phyloP scores from a whole-genome alignment of 331 rosid genomes.

The Dryas integrifolia region DNA sequence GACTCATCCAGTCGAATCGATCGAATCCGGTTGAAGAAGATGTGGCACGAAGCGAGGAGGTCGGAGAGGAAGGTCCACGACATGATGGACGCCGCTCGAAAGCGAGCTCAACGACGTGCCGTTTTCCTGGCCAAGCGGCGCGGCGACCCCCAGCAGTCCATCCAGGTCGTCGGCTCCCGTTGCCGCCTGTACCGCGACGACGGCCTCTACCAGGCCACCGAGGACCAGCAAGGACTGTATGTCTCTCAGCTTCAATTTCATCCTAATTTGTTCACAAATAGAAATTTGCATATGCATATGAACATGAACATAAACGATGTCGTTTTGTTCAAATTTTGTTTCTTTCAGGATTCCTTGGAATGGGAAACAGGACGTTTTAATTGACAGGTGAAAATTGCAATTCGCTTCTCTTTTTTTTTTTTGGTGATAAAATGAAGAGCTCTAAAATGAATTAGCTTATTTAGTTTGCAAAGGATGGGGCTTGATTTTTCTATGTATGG shows the following conservation, averaged over 20 bases:
- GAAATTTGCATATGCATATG: not conserved
- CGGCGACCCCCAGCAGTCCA: conserved; percentile 94
- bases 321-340: not conserved
- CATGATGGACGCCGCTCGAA: conserved; percentile 99
- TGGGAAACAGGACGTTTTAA: conserved; percentile 86
- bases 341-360: conserved; percentile 95
- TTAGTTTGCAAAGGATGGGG: conserved; percentile 2
- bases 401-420: not conserved
- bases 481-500: conserved; percentile 17
- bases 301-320: not conserved
- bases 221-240: conserved; percentile 99
- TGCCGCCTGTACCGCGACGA: conserved; percentile 86
- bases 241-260: conserved; percentile 17
- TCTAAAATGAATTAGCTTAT: not conserved
- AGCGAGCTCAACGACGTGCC: conserved; percentile 94
- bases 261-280: not conserved
- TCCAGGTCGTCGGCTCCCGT: conserved; percentile 69
- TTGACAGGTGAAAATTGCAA: conserved; percentile 59
- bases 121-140: conserved; percentile 88
- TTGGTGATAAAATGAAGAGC: not conserved
- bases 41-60: conserved; percentile 99
- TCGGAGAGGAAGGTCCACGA: conserved; percentile 99
- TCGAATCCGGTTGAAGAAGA: conserved; percentile 36
- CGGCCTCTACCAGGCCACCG: conserved; percentile 83
- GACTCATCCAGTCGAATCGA: not conserved